These are phyloP conservation scores for Atkinsonella texensis DNA, from an alignment of 2,329 filamentous ascomycete species.

Conservation along the genomic window DNA sequence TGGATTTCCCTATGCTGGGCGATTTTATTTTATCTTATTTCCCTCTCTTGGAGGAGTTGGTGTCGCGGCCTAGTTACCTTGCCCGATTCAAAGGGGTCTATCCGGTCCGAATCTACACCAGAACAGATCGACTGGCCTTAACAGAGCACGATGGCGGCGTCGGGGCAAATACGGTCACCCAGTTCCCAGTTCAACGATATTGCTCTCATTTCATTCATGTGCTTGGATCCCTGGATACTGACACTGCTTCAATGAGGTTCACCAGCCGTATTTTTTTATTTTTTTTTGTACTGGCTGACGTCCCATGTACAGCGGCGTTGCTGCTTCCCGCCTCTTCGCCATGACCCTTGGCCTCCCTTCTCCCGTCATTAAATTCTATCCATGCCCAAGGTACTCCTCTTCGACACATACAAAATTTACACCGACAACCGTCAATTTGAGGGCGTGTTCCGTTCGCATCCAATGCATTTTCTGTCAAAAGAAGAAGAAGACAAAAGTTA, in stretches of 20 bases:
- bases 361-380: neutral
- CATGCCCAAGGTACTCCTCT: neutral
- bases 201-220: neutral
- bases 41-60: too few species aligned
- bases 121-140: too few species aligned
- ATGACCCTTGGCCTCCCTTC: neutral
- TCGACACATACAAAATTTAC: neutral
- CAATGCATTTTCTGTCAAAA: neutral
- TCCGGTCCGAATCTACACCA: too few species aligned
- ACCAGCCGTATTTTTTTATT: neutral
- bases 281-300: neutral
- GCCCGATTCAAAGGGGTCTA: too few species aligned
- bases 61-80: too few species aligned
- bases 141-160: neutral
- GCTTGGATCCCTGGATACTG: neutral
- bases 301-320: neutral
- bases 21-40: too few species aligned
- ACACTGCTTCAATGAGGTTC: neutral
- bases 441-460: neutral
- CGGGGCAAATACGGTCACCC: neutral
- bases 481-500: neutral
- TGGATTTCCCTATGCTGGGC: too few species aligned
- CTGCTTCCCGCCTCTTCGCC: neutral
- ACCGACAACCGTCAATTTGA: neutral
- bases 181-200: neutral